phyloP scores from a whole-genome alignment of 2,329 filamentous ascomycete species.

The Fusarium incarnatum region DNA sequence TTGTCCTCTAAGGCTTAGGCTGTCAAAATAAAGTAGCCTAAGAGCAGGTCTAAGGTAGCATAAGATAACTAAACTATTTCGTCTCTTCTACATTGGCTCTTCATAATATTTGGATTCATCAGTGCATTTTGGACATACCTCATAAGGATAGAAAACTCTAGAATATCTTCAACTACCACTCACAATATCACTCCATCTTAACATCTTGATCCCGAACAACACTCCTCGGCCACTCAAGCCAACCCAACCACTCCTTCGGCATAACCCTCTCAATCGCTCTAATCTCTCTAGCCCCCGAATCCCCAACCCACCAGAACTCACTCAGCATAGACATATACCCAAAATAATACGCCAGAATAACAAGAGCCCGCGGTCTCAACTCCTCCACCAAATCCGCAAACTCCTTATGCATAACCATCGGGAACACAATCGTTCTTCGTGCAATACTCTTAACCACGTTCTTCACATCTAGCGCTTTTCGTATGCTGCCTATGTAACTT shows the following conservation, averaged over 20 bases:
- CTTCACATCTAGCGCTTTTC: neutral
- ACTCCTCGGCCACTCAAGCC: slow-evolving; percentile 8
- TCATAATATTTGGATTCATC: neutral
- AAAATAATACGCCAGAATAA: slow-evolving; percentile 11
- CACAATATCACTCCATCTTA: neutral
- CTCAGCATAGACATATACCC: slow-evolving; percentile 1
- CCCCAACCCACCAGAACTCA: slow-evolving; percentile 6
- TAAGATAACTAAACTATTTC: no score
- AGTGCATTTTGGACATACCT: neutral
- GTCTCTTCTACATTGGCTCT: no score
- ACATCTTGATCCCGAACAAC: neutral
- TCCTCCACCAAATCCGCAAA: slow-evolving; percentile 7
- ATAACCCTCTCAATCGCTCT: neutral
- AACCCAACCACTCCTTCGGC: slow-evolving; percentile 2
- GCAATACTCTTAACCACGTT: neutral
- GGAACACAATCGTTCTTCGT: neutral
- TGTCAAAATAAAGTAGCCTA: no score
- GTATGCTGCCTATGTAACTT: neutral
- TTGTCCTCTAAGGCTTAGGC: no score
- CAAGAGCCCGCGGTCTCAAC: slow-evolving; percentile 4
- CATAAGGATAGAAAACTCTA: neutral
- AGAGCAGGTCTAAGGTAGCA: no score
- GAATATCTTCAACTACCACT: neutral
- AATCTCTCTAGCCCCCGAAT: neutral
- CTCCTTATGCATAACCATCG: slow-evolving; percentile 3